Base-by-base conservation (phyloP, 768 basidiomycete species). In the Phlebiopsis flavidoalba region DNA sequence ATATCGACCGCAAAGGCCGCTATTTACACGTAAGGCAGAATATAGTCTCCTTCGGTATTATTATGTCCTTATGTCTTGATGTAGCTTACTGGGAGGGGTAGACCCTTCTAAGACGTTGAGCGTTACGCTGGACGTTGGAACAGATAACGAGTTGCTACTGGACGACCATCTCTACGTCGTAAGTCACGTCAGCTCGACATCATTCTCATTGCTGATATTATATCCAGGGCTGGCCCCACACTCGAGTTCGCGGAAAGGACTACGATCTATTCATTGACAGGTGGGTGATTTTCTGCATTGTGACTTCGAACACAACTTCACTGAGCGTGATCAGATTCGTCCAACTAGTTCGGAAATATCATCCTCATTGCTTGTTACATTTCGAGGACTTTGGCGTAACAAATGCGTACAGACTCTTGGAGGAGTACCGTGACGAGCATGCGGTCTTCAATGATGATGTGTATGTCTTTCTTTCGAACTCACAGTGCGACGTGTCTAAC, bases 371-470 rank as follows among this genome's bases (percentile, higher is more conserved):
- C 67, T 77, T 93, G 3, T 74, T 91, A 3, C 92, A 95, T 69
- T 93, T 94, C 58, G 92, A 95, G 69, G 91, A 94, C 66, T 93
- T 93, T 62, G 91, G 91, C 3, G 84, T 89, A 2, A 79, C 80
- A 31, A 93, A 93, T 63, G 91, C 92, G 0, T 83, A 88, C 60
- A 73, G 82, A 17, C 71, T 93, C 1, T 77, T 94, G 40, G 77
- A 84, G 46, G 74, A 76, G 43, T 92, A 89, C 71, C 77, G 79
- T 8, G 77, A 82, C 47, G 72, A 79, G n/a, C 88, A 89, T 64
- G 75, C 86, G 0, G 81, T 84, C 5, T 89, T 94, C 78, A 95
- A 95, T 69, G 93, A 95, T 63, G 92, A 95, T 69, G 88, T 93
- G 87, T 87, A 70, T 1, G 74, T 66, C 35, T 15, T n/a, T n/a